These are phyloP conservation scores for Phallus indusiatus DNA, from an alignment of 768 basidiomycete genomes.

Conservation along the genomic window DNA sequence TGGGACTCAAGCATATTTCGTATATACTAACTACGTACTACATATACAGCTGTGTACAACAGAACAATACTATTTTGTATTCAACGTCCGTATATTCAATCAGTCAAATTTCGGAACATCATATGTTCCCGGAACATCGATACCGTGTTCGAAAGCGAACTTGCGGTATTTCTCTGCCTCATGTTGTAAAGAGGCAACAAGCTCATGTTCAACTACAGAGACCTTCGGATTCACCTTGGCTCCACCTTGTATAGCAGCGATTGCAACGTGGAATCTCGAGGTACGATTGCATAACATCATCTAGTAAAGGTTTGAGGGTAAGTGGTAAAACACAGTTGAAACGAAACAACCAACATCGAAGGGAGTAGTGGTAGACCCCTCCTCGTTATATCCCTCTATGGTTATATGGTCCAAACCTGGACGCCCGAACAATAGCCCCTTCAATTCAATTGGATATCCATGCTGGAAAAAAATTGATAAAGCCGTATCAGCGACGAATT, in stretches of 20 bases:
- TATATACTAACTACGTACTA: not conserved
- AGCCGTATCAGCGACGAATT: not conserved
- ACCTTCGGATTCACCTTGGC: slow-evolving; percentile 43
- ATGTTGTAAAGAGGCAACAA: slow-evolving; percentile 50
- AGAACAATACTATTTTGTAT: not conserved
- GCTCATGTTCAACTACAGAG: slow-evolving; percentile 47
- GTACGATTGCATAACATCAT: slow-evolving; percentile 70
- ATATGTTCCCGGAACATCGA: slow-evolving; percentile 27
- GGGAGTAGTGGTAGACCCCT: slow-evolving; percentile 74
- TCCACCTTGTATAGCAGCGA: slow-evolving; percentile 48
- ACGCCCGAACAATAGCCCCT: slow-evolving; percentile 54
- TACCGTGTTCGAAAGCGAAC: slow-evolving; percentile 50
- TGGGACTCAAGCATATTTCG: not conserved
- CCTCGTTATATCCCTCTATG: slow-evolving; percentile 58
- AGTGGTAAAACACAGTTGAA: not conserved
- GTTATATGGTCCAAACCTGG: slow-evolving; percentile 38
- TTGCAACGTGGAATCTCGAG: slow-evolving; percentile 58
- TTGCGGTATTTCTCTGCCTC: slow-evolving; percentile 50
- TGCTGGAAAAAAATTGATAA: slow-evolving; percentile 27
- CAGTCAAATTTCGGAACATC: not conserved
- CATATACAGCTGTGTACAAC: not conserved
- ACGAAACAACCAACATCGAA: slow-evolving; percentile 46
- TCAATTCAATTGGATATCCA: slow-evolving; percentile 66
- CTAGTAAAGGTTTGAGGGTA: slow-evolving; percentile 21
- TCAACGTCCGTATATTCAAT: not conserved